Base-by-base conservation (phyloP, 1,139 yeast species). In the Yamadazyma dushanensis region DNA sequence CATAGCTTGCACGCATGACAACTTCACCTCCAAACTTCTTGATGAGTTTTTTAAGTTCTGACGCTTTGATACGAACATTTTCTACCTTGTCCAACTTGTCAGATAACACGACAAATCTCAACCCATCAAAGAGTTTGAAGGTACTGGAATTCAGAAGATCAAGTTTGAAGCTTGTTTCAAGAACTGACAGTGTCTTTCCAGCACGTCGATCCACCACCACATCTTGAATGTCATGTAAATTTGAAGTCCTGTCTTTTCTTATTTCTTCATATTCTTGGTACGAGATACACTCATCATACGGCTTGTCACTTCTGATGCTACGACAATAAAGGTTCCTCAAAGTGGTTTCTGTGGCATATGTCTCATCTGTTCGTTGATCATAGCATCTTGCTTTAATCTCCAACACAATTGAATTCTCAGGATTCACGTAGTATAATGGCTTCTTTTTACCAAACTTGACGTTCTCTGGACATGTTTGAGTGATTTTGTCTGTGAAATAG, bases 361-460 rank as follows among this genome's bases (percentile, higher is more conserved):
- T 68, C 14, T 54, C 58, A 14, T 65, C 70, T 25, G 70, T 53
- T 37, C 75, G 56, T 46, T 64, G 63, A 45, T 80, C 81, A 10
- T 88, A 70, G 5, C 90, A 81, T 26, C 96, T 66, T 0, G 96
- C 95, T 53, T 85, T 87, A 8, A 90, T 78, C 53, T 89, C 95
- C n/a, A 92, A 54, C 0, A 90, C 94, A 1, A 89, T 52, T 1
- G 95, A 83, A 29, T 86, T 78, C 24, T 67, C 61, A 0, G 97
- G 97, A 41, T 80, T 66, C 19, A 92, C 84, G 95, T 96, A 89
- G 41, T 71, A 73, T 29, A 70, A 77, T 0, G 97, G 96, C 13
- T 64, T 57, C 40, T 73, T 76, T 8, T 70, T 59, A 0, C 90
- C 92, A 57, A 84, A 83, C 5, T 83, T 46, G 5, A 70, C 44